Conservation (phyloP, 1,284 basidiomycete species). For the Leccinum griseonigrum region DNA sequence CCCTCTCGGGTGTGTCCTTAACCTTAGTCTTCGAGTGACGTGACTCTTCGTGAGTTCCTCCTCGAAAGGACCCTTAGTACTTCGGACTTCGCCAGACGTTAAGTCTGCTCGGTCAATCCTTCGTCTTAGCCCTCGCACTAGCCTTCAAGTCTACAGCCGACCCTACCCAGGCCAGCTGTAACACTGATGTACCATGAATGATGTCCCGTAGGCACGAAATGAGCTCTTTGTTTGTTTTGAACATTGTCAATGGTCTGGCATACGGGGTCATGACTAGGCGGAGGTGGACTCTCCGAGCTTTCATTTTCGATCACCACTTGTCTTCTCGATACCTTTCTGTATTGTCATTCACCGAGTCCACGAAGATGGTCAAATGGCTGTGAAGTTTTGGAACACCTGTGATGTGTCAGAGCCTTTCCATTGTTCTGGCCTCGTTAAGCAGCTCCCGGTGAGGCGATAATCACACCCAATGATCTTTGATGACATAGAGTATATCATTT, state of each 20-base stretch:
- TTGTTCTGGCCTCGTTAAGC: background rate
- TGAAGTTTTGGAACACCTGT: background rate
- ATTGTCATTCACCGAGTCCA: background rate
- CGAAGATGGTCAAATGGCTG: background rate
- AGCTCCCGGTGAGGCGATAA: background rate
- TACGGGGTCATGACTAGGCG: background rate
- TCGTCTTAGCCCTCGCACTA: too few species aligned
- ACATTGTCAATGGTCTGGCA: background rate
- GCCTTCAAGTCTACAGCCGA: too few species aligned
- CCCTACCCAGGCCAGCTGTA: too few species aligned
- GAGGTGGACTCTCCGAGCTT: background rate
- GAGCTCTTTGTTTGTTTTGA: background rate
- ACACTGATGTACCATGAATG: background rate
- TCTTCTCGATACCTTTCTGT: background rate
- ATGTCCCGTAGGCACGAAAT: background rate
- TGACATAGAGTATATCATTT: background rate
- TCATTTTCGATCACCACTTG: background rate
- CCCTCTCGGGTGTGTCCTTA: too few species aligned
- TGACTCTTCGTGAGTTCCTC: too few species aligned
- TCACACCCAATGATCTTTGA: slow-evolving; percentile 2
- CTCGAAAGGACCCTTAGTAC: too few species aligned
- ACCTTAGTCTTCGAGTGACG: too few species aligned
- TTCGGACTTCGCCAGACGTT: too few species aligned
- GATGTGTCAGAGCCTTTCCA: background rate
- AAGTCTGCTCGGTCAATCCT: too few species aligned